Percentiles rank a stretch among this genome's conserved stretches.
Evolutionary conservation across 2,329 filamentous ascomycete genomes (phyloP).

Genomic region (Alternaria burnsii): DNA sequence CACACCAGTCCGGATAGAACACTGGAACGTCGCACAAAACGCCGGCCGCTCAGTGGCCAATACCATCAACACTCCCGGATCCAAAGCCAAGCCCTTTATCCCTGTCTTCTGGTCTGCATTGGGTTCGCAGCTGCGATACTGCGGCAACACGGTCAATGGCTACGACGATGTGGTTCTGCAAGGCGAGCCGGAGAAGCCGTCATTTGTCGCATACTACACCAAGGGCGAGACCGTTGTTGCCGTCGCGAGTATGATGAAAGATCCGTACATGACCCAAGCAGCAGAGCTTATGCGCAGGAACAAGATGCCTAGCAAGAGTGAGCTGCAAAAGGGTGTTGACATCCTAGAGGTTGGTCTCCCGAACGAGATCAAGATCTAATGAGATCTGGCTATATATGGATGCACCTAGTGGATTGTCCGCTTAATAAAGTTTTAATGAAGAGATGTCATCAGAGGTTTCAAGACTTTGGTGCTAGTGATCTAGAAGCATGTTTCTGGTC

Average conservation of each 20-base stretch:
- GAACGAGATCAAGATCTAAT: slow-evolving; percentile 56
- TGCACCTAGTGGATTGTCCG: not conserved
- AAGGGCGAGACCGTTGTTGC: slow-evolving; percentile 88
- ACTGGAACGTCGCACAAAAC: slow-evolving; percentile 99
- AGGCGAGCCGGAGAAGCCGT: slow-evolving; percentile 73
- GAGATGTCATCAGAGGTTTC: not conserved
- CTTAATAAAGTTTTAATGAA: not conserved
- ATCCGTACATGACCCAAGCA: slow-evolving; percentile 75
- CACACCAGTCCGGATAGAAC: slow-evolving; percentile 82
- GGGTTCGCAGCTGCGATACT: slow-evolving; percentile 89
- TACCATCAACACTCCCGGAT: slow-evolving; percentile 73
- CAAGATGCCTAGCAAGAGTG: slow-evolving; percentile 83
- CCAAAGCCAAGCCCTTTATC: slow-evolving; percentile 76
- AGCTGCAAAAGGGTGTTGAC: slow-evolving; percentile 70
- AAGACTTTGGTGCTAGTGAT: not conserved
- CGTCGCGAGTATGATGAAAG: slow-evolving; percentile 87
- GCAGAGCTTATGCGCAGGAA: slow-evolving; percentile 84
- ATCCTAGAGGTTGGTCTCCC: slow-evolving; percentile 57
- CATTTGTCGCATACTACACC: slow-evolving; percentile 89
- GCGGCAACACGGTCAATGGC: slow-evolving; percentile 82
- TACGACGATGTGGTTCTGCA: slow-evolving; percentile 87
- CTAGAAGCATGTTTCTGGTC: not conserved
- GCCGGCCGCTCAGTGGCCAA: slow-evolving; percentile 80
- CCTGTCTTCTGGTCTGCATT: slow-evolving; percentile 98
- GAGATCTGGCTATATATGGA: not conserved